A percentile compares a stretch with the other conserved stretches of the same genome.
Evolutionary conservation across 345 rosid genomes (phyloP).

Genomic region (Euphorbia lathyris): DNA sequence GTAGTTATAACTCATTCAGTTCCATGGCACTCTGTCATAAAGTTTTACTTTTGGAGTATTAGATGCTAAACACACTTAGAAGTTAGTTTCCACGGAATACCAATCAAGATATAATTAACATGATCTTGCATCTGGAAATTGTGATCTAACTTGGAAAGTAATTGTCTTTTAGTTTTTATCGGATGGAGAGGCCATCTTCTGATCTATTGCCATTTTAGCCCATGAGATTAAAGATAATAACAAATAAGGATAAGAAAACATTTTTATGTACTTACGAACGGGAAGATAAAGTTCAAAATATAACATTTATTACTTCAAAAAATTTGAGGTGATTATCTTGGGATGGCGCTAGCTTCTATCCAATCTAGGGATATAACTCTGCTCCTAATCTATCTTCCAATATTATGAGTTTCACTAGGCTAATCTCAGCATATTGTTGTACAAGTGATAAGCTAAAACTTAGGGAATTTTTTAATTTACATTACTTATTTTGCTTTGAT

Average conservation of each 20-base stretch:
- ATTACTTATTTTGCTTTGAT: no score
- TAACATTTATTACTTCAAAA: no score
- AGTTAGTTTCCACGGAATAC: not conserved
- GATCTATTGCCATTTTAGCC: not conserved
- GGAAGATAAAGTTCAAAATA: not conserved
- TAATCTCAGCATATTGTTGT: no score
- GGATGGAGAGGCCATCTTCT: not conserved
- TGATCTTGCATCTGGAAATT: not conserved
- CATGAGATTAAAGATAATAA: not conserved
- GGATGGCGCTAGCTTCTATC: no score
- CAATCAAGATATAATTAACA: not conserved
- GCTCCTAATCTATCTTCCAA: no score
- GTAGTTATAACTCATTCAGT: slow-evolving; percentile 16
- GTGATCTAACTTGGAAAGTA: not conserved
- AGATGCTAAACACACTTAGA: not conserved
- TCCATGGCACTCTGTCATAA: not conserved
- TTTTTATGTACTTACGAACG: not conserved
- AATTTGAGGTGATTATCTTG: no score
- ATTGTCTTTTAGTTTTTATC: not conserved
- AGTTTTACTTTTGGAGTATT: not conserved
- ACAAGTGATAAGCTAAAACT: no score
- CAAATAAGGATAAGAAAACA: not conserved
- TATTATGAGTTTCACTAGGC: no score
- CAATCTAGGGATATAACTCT: no score
- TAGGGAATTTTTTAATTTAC: no score